Base-by-base conservation (phyloP, 495 filamentous ascomycete species). In the Lasiosphaeria hispida region DNA sequence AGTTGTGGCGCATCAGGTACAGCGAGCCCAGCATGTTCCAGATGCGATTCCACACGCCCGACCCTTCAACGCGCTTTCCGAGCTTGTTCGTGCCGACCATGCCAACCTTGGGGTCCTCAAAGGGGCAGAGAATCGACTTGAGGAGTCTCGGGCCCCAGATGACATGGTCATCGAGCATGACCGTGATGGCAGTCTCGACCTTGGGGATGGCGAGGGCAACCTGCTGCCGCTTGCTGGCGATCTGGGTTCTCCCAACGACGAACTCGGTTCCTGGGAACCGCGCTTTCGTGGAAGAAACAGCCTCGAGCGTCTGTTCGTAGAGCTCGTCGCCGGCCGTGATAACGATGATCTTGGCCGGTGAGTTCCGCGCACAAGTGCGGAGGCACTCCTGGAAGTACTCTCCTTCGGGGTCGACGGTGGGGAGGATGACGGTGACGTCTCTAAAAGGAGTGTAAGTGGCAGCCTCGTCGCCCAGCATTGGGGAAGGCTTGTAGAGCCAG, bases 1-100 rank as follows among this genome's bases (percentile, higher is more conserved):
- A 85, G 65, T 84, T 84, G 61, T 81, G 80, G 0, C 82, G 77
- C 55, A 77, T 75, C 7, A 86, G 77, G 62, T 84, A 83, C 2
- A 75, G 58, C 17, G 72, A 69, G 3, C 76, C 78, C n/a, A 83
- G 68, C 66, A 81, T 73, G 63, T 84, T 82, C 69, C 71, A 79
- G 62, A 80, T 66, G 33, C 66, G 58, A 14, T 55, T 59, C 64
- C 69, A 68, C 15, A 71, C 61, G 9, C 55, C 57, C 7, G 55
- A 63, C 18, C 65, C 63, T 1, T 55, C 50, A 18, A 63, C 53
- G 13, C 81, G 74, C 4, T 65, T 67, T 0, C 79, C 80, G 0
- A 70, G 69, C 58, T 81, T 81, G 62, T 72, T 78, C 15, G 80
- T 83, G 0, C 80, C 83, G 8, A 82, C 80, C 9, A 80, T 60